Evolutionary conservation across 768 basidiomycete genomes (phyloP).

Genomic region (Dendrothele bispora): DNA sequence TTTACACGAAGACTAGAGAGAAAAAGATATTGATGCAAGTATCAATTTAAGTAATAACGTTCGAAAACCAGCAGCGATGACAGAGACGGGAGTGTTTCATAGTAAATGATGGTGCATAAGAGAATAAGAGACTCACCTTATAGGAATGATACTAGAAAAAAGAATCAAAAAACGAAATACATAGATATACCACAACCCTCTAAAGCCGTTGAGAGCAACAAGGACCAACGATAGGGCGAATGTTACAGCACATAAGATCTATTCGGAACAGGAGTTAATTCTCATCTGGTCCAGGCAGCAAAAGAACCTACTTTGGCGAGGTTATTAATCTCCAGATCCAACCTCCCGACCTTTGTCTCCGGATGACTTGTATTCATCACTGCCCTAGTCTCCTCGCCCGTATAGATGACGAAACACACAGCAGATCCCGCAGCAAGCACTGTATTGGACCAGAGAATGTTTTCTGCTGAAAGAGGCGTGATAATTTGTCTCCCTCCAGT

Average conservation of each 20-base stretch:
- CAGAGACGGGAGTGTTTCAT: no score
- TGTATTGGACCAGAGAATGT: constrained; percentile 96
- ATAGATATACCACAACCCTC: constrained; percentile 95
- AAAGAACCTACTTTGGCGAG: constrained; percentile 75
- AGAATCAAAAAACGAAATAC: constrained; percentile 96
- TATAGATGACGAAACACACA: constrained; percentile 91
- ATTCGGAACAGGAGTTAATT: constrained; percentile 5
- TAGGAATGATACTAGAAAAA: constrained; percentile 98
- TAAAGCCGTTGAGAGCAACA: constrained; percentile 94
- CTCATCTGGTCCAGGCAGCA: not conserved
- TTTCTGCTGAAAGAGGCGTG: constrained; percentile 91
- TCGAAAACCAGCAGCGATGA: no score
- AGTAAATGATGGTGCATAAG: no score
- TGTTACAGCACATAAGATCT: constrained; percentile 95
- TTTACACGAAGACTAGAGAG: constrained; percentile 88
- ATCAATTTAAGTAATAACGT: no score
- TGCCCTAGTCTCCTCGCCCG: constrained; percentile 91
- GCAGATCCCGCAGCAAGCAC: constrained; percentile 95
- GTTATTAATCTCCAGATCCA: constrained; percentile 93
- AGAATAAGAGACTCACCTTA: constrained; percentile 68
- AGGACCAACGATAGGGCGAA: constrained; percentile 89
- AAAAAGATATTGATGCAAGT: not conserved
- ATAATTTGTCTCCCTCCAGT: constrained; percentile 43
- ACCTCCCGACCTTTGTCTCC: constrained; percentile 86
- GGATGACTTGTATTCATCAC: constrained; percentile 99